Evolutionary conservation across 768 basidiomycete genomes (phyloP).

Genomic region (Leccinum disarticulatum): DNA sequence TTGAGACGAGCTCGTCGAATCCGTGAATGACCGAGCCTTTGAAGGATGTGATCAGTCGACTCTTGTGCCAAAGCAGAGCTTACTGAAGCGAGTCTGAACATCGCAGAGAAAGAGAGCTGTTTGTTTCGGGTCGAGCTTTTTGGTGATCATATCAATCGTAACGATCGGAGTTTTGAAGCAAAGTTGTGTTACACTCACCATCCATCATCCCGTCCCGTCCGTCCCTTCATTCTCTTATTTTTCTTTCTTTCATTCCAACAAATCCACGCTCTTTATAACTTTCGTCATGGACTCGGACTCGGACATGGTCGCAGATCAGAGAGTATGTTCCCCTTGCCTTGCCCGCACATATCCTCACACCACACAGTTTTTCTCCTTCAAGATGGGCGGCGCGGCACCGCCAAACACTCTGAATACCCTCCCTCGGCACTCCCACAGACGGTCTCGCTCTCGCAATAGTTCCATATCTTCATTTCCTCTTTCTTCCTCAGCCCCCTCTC

Average conservation of each 20-base stretch:
- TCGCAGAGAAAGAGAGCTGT: constrained; percentile 81
- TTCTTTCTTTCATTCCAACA: constrained; percentile 26
- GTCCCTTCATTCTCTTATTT: background rate
- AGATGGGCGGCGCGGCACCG: constrained; percentile 48
- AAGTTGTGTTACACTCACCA: background rate
- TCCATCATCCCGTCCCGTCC: background rate
- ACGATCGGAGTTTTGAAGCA: constrained; percentile 26
- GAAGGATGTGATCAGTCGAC: constrained; percentile 5
- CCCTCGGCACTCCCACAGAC: constrained; percentile 36
- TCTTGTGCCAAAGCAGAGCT: constrained; percentile 15
- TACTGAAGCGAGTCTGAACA: constrained; percentile 75
- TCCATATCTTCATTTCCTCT: constrained; percentile 47
- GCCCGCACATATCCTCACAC: background rate
- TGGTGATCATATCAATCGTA: constrained; percentile 17
- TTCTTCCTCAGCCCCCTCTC: constrained; percentile 38
- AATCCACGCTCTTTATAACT: constrained; percentile 26
- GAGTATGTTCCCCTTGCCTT: constrained; percentile 29
- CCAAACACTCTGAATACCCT: constrained; percentile 39
- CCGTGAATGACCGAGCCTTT: constrained; percentile 58
- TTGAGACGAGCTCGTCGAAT: constrained; percentile 68
- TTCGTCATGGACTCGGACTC: constrained; percentile 38
- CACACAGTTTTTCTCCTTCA: constrained; percentile 70
- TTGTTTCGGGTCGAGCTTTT: constrained; percentile 34
- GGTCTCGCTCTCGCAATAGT: constrained; percentile 66
- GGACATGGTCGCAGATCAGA: constrained; percentile 41